Percentiles rank a stretch among this genome's conserved stretches.
Conservation (phyloP, 2,329 filamentous ascomycete genomes). For the Colletotrichum karsti region DNA sequence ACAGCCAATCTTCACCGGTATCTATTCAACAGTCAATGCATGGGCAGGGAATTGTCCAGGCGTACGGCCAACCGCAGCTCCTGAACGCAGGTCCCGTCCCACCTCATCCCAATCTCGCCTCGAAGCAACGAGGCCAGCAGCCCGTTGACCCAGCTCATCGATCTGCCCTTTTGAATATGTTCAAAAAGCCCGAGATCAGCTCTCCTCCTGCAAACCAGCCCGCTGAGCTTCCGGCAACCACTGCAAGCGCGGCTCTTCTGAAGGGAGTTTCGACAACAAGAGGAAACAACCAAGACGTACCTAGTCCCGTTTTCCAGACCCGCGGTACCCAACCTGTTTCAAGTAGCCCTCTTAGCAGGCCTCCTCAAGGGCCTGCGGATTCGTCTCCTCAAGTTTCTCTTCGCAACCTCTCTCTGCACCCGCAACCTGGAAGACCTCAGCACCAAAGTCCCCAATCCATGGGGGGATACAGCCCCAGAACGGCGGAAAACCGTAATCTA, state of each 20-base stretch:
- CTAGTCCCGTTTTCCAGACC: neutral
- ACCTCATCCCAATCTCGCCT: neutral
- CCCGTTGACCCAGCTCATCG: slow-evolving; percentile 47
- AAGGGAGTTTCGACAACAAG: slow-evolving; percentile 11
- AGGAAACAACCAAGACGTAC: neutral
- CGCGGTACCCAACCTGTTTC: slow-evolving; percentile 15
- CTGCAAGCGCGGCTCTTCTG: slow-evolving; percentile 12
- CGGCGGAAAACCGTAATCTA: neutral
- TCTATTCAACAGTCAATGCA: neutral
- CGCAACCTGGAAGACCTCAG: neutral
- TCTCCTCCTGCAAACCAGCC: slow-evolving; percentile 1
- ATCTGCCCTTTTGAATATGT: slow-evolving; percentile 60
- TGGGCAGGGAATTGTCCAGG: neutral
- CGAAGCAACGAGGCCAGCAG: slow-evolving; percentile 34
- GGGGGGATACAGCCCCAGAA: neutral
- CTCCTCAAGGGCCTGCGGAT: slow-evolving; percentile 9
- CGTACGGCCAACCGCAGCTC: neutral
- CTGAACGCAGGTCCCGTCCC: neutral
- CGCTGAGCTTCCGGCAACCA: slow-evolving; percentile 23
- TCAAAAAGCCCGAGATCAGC: slow-evolving; percentile 51
- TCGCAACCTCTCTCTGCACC: slow-evolving; percentile 13
- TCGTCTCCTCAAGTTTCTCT: neutral
- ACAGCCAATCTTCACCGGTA: neutral
- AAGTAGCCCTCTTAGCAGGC: slow-evolving; percentile 24
- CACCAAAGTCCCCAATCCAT: neutral